A percentile compares a stretch with the other conserved stretches of the same genome.
phyloP scores from a whole-genome alignment of 352 stramenopile species.

The Pythium dissimile region DNA sequence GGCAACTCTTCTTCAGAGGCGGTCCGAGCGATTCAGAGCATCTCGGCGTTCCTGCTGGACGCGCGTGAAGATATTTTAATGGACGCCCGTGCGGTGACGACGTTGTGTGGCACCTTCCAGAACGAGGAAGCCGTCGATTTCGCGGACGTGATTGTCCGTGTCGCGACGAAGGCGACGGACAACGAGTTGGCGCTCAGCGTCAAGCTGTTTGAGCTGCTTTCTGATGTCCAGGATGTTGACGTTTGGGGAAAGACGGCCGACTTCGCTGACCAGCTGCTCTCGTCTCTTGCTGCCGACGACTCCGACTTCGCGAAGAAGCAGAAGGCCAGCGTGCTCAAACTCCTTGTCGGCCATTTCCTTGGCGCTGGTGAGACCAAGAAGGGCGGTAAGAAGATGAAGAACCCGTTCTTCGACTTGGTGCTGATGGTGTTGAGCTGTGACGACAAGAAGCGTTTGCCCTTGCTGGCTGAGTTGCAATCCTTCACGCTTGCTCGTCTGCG shows the following conservation, averaged over 20 bases:
- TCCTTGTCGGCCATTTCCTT: conserved; percentile 60
- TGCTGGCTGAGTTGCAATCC: conserved; percentile 35
- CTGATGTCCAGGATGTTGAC: conserved; percentile 37
- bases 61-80: conserved; percentile 77
- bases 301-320: conserved; percentile 1
- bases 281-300: conserved; percentile 13
- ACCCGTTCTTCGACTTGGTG: conserved; percentile 53
- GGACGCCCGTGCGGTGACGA: conserved; percentile 53
- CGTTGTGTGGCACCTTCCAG: conserved; percentile 48
- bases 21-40: conserved; percentile 33
- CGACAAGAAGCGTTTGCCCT: conserved; percentile 30
- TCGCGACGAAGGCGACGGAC: conserved; percentile 33
- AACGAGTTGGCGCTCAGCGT: conserved; percentile 43
- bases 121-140: conserved; percentile 10
- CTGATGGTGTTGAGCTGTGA: conserved; percentile 43
- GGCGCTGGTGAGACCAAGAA: conserved; percentile 28
- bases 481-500: conserved; percentile 40
- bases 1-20: conserved; percentile 17
- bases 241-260: conserved; percentile 69
- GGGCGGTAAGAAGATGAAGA: conserved; percentile 30
- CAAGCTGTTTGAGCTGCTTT: conserved; percentile 63
- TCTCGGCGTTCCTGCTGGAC: conserved; percentile 43
- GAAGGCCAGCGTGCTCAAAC: conserved; percentile 32
- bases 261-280: conserved; percentile 41
- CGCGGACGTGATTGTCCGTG: conserved; percentile 21